Base-by-base conservation (phyloP, 2,329 filamentous ascomycete genomes). In the Aspergillus ochraceus region DNA sequence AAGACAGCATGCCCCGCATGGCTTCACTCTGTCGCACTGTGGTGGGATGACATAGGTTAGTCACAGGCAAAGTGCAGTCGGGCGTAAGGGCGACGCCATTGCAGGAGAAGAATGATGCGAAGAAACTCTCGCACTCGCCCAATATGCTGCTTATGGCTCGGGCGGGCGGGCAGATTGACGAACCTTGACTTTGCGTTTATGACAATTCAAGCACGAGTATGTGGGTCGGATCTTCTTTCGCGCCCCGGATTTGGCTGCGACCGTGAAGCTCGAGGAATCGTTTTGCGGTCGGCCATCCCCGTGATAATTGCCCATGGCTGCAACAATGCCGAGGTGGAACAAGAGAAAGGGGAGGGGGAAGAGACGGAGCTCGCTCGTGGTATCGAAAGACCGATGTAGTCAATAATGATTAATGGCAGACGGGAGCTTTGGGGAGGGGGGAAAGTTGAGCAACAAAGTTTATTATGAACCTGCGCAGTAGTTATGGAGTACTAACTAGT, bases 141-240 rank as follows among this genome's bases (percentile, higher is more conserved):
- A 42, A 42, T 42, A 8, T 39, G 36, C 29, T 39, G 50, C 19
- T 20, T 8, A 11, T 32, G 50, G 36, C 19, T 10, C n/a, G 11
- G 50, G n/a, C n/a, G 30, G n/a, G n/a, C 20, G 14, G 50, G 30
- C 12, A 29, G 20, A 14, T 29, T 30, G 32, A 59, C 14, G 24
- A 67, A 73, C 70, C 68, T 73, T 73, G n/a, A 73, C 69, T 65
- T 73, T 73, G 55, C 70, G 69, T 62, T 68, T 72, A 53, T 70
- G 68, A 57, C 70, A 73, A 42, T 64, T 68, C 29, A 72, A 61
- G 54, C 70, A 73, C 14, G 70, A 72, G 52, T 71, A 68, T 26
- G 70, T 71, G 59, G 70, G 69, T 52, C 70, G 69, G 52, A 60
- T 66, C 54, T 72, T 72, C 59, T 67, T 70, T 42, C 64, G 63